These are phyloP conservation scores for Backusella sp. DNA, from an alignment of 192 early-diverging fungal species.

Conservation along the genomic window DNA sequence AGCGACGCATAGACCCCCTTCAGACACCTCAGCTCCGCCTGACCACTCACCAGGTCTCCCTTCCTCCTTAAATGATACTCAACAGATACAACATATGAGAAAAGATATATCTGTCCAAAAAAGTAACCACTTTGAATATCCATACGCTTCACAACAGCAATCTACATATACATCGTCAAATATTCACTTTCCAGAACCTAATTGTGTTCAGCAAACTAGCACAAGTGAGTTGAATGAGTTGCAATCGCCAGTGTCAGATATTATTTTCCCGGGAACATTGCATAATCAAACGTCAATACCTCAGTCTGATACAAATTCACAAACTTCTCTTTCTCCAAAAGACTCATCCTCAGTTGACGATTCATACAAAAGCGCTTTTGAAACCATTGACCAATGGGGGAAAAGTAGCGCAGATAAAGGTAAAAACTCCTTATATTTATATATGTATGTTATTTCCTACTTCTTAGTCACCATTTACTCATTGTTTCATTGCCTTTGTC, in stretches of 20 bases:
- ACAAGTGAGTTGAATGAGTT: neutral
- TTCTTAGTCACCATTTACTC: neutral
- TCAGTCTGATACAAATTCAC: neutral
- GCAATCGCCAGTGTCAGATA: neutral
- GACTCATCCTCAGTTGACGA: neutral
- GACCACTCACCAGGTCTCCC: neutral
- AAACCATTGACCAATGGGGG: conserved; percentile 10
- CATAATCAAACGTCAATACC: neutral
- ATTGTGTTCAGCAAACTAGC: neutral
- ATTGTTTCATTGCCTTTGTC: neutral
- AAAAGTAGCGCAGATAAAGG: neutral
- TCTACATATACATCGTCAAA: neutral
- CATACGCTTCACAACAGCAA: neutral
- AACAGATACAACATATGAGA: neutral
- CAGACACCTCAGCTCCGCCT: neutral
- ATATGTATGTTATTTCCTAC: neutral
- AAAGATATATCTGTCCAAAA: neutral
- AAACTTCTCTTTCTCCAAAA: neutral
- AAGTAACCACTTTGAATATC: neutral
- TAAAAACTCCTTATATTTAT: conserved; percentile 2
- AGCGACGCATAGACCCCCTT: neutral
- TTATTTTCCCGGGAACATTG: neutral
- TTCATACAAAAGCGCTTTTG: neutral
- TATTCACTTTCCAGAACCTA: neutral
- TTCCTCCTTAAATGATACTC: neutral